Evolutionary conservation across 1,139 yeast species (phyloP).

Genomic region (Blastobotrys aristatus): DNA sequence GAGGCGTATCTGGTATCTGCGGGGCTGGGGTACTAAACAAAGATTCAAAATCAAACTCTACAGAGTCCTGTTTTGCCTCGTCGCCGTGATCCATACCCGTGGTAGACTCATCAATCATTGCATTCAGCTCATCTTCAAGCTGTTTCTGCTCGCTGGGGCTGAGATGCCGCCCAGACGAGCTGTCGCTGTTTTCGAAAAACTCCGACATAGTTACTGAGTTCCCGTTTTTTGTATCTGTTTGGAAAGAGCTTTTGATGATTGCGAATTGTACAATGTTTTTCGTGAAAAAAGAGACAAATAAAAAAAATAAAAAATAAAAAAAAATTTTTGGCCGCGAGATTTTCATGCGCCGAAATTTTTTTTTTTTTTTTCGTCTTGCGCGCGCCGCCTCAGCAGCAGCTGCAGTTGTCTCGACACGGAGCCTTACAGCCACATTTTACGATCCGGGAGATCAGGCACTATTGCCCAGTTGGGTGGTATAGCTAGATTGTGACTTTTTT

Average conservation of each 20-base stretch:
- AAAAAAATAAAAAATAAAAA: neutral
- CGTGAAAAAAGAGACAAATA: neutral
- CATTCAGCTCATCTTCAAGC: slow-evolving; percentile 13
- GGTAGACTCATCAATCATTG: slow-evolving; percentile 13
- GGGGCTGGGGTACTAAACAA: slow-evolving; percentile 6
- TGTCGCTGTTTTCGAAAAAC: slow-evolving; percentile 6
- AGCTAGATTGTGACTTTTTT: too few species aligned
- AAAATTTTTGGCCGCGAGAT: neutral
- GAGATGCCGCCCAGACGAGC: slow-evolving; percentile 3
- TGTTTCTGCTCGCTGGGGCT: slow-evolving; percentile 13
- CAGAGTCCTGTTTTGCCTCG: neutral
- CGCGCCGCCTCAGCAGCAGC: too few species aligned
- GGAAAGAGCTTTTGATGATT: too few species aligned
- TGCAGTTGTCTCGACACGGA: too few species aligned
- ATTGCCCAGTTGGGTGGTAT: too few species aligned
- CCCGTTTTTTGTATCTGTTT: too few species aligned
- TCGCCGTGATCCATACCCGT: slow-evolving; percentile 2
- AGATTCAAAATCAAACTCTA: slow-evolving; percentile 11
- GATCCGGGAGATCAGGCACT: too few species aligned
- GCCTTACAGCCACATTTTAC: too few species aligned
- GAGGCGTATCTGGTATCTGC: neutral
- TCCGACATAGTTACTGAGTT: slow-evolving; percentile 5
- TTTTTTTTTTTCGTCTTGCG: neutral
- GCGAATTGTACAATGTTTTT: neutral
- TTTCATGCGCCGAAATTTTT: too few species aligned